phyloP scores from a whole-genome alignment of 2,329 filamentous ascomycete species.

The Fusarium liriodendri region DNA sequence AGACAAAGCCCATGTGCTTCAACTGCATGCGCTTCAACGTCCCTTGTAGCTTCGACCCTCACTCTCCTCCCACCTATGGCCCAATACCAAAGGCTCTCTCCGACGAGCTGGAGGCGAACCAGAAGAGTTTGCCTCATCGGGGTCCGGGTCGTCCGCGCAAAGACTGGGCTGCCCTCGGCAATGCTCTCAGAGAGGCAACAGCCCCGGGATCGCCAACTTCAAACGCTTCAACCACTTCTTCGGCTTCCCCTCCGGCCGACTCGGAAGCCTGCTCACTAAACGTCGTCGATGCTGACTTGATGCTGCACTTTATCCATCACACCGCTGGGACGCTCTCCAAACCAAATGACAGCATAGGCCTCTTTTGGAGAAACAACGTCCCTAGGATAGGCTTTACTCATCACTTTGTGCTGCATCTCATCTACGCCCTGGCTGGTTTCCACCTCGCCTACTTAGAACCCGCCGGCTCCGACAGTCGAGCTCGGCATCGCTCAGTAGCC shows the following conservation, averaged over 20 bases:
- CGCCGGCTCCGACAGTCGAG: background rate
- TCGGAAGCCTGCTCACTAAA: background rate
- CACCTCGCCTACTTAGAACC: background rate
- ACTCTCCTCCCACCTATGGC: background rate
- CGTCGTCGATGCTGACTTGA: background rate
- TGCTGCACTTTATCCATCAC: background rate
- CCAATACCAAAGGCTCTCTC: background rate
- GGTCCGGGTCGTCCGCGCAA: background rate
- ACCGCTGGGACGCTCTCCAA: background rate
- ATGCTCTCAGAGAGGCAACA: background rate
- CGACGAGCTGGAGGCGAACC: background rate
- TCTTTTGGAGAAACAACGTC: background rate
- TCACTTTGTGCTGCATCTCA: background rate
- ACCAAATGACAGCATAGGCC: background rate
- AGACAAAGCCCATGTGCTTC: conserved; percentile 5
- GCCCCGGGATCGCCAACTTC: background rate
- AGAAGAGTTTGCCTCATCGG: background rate
- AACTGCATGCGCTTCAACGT: conserved; percentile 1
- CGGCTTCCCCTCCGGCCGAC: background rate
- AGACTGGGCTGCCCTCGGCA: background rate
- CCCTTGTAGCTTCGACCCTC: background rate
- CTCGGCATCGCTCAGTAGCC: background rate
- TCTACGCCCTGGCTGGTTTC: background rate
- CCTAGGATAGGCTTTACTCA: background rate
- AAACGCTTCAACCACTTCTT: background rate